A percentile compares a stretch with the other conserved stretches of the same genome.
These are phyloP conservation scores for Diutina neorugosa DNA, from an alignment of 1,139 yeast species.

Conservation along the genomic window DNA sequence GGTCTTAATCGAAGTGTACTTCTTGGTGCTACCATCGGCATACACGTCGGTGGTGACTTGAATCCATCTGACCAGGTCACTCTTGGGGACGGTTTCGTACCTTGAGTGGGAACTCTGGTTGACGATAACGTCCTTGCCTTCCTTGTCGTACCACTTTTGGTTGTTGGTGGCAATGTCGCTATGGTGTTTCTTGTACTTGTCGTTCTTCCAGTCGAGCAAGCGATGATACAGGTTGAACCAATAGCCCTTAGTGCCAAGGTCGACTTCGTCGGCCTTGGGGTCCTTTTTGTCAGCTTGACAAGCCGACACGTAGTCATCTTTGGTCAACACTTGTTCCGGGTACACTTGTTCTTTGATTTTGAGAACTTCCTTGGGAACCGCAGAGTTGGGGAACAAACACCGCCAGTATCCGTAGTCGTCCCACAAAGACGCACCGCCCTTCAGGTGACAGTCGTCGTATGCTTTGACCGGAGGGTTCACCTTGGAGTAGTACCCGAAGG, in stretches of 20 bases:
- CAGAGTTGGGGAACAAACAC: conserved; percentile 62
- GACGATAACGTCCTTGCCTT: not conserved
- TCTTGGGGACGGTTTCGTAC: not conserved
- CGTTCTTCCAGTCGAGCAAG: conserved; percentile 51
- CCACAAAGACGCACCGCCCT: conserved; percentile 67
- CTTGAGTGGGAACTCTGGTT: not conserved
- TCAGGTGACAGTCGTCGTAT: conserved; percentile 49
- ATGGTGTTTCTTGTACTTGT: not conserved
- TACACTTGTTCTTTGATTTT: conserved; percentile 13
- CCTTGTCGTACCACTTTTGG: not conserved
- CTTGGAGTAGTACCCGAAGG: conserved; percentile 41
- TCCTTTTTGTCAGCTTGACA: conserved; percentile 7
- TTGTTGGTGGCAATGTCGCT: not conserved
- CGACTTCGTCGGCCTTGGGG: conserved; percentile 15
- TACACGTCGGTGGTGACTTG: not conserved
- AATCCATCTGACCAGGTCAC: not conserved
- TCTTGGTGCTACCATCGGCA: not conserved
- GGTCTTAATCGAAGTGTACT: not conserved
- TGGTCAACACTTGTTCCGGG: conserved; percentile 26
- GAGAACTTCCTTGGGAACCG: conserved; percentile 25
- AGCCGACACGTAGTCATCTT: conserved; percentile 32
- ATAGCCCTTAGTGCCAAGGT: conserved; percentile 27
- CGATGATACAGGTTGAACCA: conserved; percentile 53
- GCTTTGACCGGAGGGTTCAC: conserved; percentile 51
- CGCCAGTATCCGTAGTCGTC: conserved; percentile 76